Evolutionary conservation across 2,329 filamentous ascomycete species (phyloP).

Genomic region (Aspergillus ruber): DNA sequence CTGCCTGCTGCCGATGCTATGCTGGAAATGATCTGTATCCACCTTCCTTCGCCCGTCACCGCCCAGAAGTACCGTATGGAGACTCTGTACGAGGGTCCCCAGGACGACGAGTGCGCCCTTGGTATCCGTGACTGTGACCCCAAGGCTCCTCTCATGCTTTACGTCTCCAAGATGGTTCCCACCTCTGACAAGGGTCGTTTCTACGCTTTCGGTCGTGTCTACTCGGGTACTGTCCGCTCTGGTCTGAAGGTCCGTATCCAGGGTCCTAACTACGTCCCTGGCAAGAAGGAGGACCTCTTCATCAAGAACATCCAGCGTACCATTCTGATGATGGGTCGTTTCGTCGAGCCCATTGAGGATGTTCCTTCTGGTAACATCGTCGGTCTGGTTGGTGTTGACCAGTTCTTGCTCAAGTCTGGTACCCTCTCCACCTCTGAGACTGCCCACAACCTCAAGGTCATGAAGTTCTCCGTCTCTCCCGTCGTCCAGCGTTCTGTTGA

Average conservation of each 20-base stretch:
- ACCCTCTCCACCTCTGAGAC: slow-evolving; percentile 95
- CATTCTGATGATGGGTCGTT: slow-evolving; percentile 99
- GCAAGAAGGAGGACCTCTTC: slow-evolving; percentile 98
- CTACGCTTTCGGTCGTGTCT: slow-evolving; percentile 99
- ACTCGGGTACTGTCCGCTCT: slow-evolving; percentile 94
- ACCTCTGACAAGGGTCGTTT: slow-evolving; percentile 99
- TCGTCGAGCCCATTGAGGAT: slow-evolving; percentile 97
- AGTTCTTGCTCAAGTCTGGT: slow-evolving; percentile 99
- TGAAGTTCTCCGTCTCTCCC: slow-evolving; percentile 99
- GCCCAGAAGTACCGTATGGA: slow-evolving; percentile 97
- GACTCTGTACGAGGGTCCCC: slow-evolving; percentile 96
- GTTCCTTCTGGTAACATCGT: slow-evolving; percentile 99
- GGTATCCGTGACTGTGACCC: slow-evolving; percentile 98
- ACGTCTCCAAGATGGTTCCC: slow-evolving; percentile 99
- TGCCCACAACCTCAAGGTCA: slow-evolving; percentile 99
- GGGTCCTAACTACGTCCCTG: slow-evolving; percentile 96
- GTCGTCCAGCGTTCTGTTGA: slow-evolving; percentile 98
- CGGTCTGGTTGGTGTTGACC: slow-evolving; percentile 97
- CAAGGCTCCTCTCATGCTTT: slow-evolving; percentile 98
- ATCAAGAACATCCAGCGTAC: slow-evolving; percentile 99
- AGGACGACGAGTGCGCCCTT: slow-evolving; percentile 85
- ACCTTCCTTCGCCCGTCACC: slow-evolving; percentile 90
- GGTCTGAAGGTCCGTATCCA: slow-evolving; percentile 99
- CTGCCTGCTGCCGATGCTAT: slow-evolving; percentile 95
- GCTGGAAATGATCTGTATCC: slow-evolving; percentile 99